phyloP scores from a whole-genome alignment of 345 rosid genomes.

The Lepidium africanum region DNA sequence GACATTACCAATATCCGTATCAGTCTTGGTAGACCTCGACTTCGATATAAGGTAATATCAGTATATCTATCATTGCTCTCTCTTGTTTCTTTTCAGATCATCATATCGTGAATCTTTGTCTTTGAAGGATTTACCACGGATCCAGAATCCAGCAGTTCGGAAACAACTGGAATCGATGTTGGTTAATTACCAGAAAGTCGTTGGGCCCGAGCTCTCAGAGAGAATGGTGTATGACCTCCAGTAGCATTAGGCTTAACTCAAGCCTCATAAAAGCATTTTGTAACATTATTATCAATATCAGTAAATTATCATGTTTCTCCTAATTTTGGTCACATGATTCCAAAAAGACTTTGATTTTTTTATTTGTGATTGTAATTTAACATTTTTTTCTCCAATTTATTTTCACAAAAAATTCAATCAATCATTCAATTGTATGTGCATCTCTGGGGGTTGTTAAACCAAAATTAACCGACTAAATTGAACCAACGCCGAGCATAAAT shows the following conservation, averaged over 20 bases:
- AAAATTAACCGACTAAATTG: not conserved
- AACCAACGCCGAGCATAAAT: not conserved
- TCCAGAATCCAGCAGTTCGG: conserved; percentile 26
- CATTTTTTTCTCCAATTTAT: not conserved
- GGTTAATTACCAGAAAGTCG: conserved; percentile 44
- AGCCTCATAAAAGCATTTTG: not conserved
- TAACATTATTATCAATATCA: not conserved
- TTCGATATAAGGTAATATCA: conserved; percentile 57
- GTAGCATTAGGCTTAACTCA: conserved; percentile 20
- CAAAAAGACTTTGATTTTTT: not conserved
- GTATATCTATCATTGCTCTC: not conserved
- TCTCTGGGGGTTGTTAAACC: not conserved
- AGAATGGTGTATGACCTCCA: conserved; percentile 57
- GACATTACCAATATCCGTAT: conserved; percentile 45
- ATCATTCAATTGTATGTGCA: not conserved
- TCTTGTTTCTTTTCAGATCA: not conserved
- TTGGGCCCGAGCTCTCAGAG: conserved; percentile 63
- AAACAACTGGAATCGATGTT: conserved; percentile 46
- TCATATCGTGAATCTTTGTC: not conserved
- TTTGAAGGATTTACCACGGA: conserved; percentile 41
- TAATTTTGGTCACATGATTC: not conserved
- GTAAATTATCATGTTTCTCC: not conserved
- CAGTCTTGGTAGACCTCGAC: conserved; percentile 35
- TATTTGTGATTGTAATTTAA: not conserved
- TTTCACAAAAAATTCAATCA: not conserved